These are phyloP conservation scores for Sporothrix sp. DNA, from an alignment of 2,329 filamentous ascomycete species.

Conservation along the genomic window DNA sequence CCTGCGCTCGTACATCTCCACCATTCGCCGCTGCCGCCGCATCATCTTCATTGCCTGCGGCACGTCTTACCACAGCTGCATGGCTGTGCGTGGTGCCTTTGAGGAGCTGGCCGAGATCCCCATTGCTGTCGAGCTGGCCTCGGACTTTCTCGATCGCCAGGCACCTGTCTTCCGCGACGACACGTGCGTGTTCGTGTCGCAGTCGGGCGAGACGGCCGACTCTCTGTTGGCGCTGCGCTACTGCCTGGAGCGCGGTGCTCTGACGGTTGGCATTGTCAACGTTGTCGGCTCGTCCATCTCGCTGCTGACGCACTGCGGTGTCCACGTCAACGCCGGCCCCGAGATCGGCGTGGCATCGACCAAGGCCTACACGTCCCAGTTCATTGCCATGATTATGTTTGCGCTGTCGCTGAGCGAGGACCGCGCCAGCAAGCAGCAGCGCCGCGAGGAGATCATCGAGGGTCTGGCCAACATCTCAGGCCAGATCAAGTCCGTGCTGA, in stretches of 20 bases:
- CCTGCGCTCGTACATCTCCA: constrained; percentile 89
- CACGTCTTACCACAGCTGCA: constrained; percentile 97
- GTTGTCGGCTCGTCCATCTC: constrained; percentile 98
- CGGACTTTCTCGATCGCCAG: constrained; percentile 93
- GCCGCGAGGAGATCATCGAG: constrained; percentile 92
- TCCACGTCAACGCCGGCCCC: constrained; percentile 97
- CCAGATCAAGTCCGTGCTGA: constrained; percentile 86
- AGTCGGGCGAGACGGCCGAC: constrained; percentile 97
- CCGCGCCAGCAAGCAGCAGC: constrained; percentile 83
- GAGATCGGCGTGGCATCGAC: constrained; percentile 98
- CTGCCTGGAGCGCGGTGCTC: constrained; percentile 91
- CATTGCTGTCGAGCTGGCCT: constrained; percentile 92
- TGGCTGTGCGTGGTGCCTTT: constrained; percentile 96
- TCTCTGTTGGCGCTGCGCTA: constrained; percentile 95
- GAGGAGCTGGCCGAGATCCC: constrained; percentile 98
- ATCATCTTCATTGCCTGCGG: constrained; percentile 99
- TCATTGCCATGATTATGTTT: constrained; percentile 99
- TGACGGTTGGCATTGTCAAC: constrained; percentile 98
- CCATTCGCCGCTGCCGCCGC: constrained; percentile 90
- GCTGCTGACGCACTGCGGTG: constrained; percentile 95
- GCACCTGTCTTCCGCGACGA: constrained; percentile 98
- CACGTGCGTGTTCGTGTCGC: constrained; percentile 96
- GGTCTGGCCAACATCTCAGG: constrained; percentile 77
- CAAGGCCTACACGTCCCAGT: constrained; percentile 98
- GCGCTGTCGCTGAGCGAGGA: constrained; percentile 93